These are phyloP conservation scores for Haberlea rhodopensis DNA, from an alignment of 257 asterid genomes.

Conservation along the genomic window DNA sequence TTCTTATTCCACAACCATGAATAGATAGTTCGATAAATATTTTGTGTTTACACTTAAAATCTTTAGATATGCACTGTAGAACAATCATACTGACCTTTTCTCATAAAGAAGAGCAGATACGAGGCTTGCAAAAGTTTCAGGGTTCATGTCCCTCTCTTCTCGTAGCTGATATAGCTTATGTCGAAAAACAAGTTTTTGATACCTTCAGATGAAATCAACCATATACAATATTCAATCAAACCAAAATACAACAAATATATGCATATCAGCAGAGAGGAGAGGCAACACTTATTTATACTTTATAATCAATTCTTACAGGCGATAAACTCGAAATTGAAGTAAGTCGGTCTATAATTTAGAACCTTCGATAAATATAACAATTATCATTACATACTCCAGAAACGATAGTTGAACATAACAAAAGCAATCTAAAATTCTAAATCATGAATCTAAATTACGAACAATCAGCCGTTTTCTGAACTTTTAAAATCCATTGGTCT, in stretches of 20 bases:
- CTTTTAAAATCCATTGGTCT: too few relatives aligned
- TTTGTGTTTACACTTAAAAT: too few relatives aligned
- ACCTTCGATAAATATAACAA: neutral
- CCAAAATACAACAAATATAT: neutral
- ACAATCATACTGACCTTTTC: conserved; percentile 57
- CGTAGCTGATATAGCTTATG: conserved; percentile 83
- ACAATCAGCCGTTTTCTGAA: neutral
- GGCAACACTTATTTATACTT: too few relatives aligned
- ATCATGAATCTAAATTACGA: neutral
- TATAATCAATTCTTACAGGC: too few relatives aligned
- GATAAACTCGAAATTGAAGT: too few relatives aligned
- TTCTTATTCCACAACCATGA: neutral
- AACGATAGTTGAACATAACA: neutral
- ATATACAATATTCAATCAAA: conserved; percentile 1
- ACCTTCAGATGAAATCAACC: conserved; percentile 40
- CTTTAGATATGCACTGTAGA: conserved; percentile 8
- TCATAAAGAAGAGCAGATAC: conserved; percentile 88
- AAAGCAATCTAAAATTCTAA: neutral
- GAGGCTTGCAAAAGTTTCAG: conserved; percentile 95
- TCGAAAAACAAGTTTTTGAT: conserved; percentile 84
- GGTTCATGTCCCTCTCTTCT: conserved; percentile 98
- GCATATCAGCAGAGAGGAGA: conserved; percentile 3
- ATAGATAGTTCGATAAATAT: too few relatives aligned
- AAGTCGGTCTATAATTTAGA: too few relatives aligned
- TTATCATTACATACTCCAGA: neutral